Evolutionary conservation across 345 rosid species (phyloP), one percentile per base, ranked within the genome.

Genomic region (Ricinus communis): DNA sequence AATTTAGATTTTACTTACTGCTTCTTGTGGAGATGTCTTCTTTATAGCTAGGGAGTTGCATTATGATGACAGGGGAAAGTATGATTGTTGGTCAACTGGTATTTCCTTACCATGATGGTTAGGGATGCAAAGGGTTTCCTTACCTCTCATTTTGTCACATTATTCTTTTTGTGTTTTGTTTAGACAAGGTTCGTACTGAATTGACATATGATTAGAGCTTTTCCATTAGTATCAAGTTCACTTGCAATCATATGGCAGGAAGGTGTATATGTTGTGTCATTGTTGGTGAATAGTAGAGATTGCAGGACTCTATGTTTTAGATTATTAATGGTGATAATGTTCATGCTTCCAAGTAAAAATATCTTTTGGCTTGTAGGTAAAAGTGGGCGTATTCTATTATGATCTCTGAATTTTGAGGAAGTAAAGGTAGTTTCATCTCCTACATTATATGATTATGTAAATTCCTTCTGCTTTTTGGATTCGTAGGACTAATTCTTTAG

Each of bases 321-420:
- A 75, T 69, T 77, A 74, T 77, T 85, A 62, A 69, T 84, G 85
- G 87, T 85, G 87, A 85, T 81, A 76, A 82, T 83, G 81, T 88
- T 85, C 84, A 72, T 83, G 65, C 90, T 88, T 85, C 93, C 90
- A 82, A 91, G 84, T 93, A 77, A 90, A 88, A 86, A 82, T 91
- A 86, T 88, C 90, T 93, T 96, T 87, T 91, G 71, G 82, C 88
- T 96, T 96, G 99, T 96, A 96, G 99, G 99, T 90, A 90, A 95
- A n/a, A 85, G 86, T 89, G 91, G 99, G 85, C 96, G 91, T 92
- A 66, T 87, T 87, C 91, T 90, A 84, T 87, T 81, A 90, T 89
- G 93, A 87, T 88, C 99, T 85, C 99, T 93, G 98, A 94, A 88
- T 87, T 86, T 87, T 87, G 96, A 84, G 91, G 90, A 91, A 84